These are phyloP conservation scores for Paraurostyla sp. DNA, from an alignment of 73 alveolate genomes.

Conservation along the genomic window DNA sequence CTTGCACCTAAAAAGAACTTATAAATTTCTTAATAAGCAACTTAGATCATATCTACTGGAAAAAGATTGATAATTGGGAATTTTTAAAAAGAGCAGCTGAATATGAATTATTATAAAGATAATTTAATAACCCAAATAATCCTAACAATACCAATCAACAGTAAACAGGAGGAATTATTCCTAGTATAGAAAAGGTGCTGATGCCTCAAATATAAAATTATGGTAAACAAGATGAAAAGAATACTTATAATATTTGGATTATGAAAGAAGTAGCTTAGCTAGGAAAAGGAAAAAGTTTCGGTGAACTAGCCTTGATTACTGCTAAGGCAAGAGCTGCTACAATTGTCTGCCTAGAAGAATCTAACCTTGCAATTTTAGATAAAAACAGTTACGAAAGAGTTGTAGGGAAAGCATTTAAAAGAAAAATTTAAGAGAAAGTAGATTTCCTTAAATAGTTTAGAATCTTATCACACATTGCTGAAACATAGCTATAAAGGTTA, in stretches of 20 bases:
- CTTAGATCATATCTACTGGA: slow-evolving; percentile 19
- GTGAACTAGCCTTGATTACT: slow-evolving; percentile 69
- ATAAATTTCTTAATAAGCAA: neutral
- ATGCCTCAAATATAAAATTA: neutral
- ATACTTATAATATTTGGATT: neutral
- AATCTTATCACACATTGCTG: slow-evolving; percentile 34
- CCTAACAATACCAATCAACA: neutral
- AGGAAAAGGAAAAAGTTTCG: slow-evolving; percentile 37
- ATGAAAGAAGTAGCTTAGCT: slow-evolving; percentile 43
- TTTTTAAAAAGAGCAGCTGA: neutral
- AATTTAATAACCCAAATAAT: neutral
- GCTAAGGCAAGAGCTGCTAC: slow-evolving; percentile 70
- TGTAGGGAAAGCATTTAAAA: slow-evolving; percentile 34
- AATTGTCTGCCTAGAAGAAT: slow-evolving; percentile 18
- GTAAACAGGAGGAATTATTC: neutral
- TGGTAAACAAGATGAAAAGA: neutral
- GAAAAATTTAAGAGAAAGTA: slow-evolving; percentile 46
- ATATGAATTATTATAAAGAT: neutral
- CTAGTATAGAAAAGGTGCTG: neutral
- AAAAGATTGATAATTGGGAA: slow-evolving; percentile 44
- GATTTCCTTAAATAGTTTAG: slow-evolving; percentile 47
- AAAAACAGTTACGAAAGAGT: slow-evolving; percentile 46
- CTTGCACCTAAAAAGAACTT: neutral
- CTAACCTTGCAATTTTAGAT: slow-evolving; percentile 50
- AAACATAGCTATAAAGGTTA: slow-evolving; percentile 24